These are phyloP conservation scores for Lactarius sp. DNA, from an alignment of 768 basidiomycete genomes.

Conservation along the genomic window DNA sequence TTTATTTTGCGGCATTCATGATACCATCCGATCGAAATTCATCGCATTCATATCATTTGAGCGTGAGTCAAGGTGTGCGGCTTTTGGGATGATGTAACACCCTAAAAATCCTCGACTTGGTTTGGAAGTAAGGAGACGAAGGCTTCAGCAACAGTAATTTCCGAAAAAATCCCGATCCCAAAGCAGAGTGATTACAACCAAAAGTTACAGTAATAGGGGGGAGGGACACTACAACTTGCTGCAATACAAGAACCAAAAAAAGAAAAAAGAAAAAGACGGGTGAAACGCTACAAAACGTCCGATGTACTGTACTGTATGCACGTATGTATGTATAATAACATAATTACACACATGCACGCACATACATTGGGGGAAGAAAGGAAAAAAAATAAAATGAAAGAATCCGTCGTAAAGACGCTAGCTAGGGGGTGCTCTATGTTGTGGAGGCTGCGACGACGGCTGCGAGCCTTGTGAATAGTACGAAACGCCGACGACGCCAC, in stretches of 20 bases:
- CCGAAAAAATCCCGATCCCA: background rate
- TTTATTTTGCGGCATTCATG: background rate
- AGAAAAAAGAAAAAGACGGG: background rate
- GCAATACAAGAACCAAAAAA: conserved; percentile 10
- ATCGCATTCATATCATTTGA: background rate
- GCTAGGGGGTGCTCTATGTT: conserved; percentile 20
- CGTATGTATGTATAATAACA: background rate
- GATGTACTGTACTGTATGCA: background rate
- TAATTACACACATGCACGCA: background rate
- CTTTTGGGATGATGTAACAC: too few species aligned
- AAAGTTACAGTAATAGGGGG: conserved; percentile 4
- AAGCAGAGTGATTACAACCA: conserved; percentile 3
- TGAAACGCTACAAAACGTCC: background rate
- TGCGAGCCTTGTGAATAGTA: conserved; percentile 17
- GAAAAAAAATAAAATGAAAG: conserved; percentile 2
- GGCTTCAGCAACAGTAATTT: background rate
- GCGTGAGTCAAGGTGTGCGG: background rate
- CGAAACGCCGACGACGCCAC: background rate
- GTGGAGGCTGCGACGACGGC: background rate
- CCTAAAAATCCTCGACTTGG: background rate
- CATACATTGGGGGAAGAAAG: background rate
- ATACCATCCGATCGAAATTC: background rate
- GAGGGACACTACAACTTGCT: conserved; percentile 9
- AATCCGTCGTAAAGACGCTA: background rate
- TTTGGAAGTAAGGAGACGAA: background rate